Base-by-base conservation (phyloP, 345 rosid species). In the Salix caprea region DNA sequence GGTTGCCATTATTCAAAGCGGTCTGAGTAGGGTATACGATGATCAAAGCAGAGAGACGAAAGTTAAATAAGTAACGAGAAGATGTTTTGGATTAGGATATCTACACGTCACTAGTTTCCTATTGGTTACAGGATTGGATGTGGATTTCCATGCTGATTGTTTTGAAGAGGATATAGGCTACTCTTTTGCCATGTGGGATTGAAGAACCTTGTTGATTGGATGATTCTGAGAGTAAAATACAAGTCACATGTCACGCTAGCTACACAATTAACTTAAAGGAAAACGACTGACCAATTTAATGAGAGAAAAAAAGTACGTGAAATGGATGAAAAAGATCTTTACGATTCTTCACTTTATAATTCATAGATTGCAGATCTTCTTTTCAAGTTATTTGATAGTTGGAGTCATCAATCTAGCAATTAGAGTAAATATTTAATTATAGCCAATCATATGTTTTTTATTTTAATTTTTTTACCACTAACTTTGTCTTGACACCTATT, bases 1-100 rank as follows among this genome's bases (percentile, higher is more conserved):
- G 73, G 97, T 87, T 74, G 98, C 97, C 98, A 94, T 94, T 72
- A 54, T 44, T 32, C n/a, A 6, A 36, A n/a, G 65, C 44, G 14
- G 74, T 10, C 39, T 34, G 24, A 46, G 61, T 19, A 56, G 62
- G 52, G 68, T 34, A 21, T 30, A 14, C n/a, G 24, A 34, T 48
- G 50, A 48, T 28, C 70, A 48, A 4, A 32, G 26, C 48, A 52
- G 56, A 36, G 40, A 7, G 56, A 52, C 24, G 30, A 69, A 71
- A 74, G 72, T 84, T 89, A 88, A 87, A 87, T 69, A 69, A 76
- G 66, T 52, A 74, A 70, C 2, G 37, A 61, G 79, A 78, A 67
- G 83, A 75, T 34, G 70, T 26, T 75, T 75, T 77, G 78, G 88
- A 84, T 91, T 50, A 86, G 88, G 88, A 79, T 64, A 86, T 87